A percentile compares a stretch with the other conserved stretches of the same genome.
These are phyloP conservation scores for Capronia coronata DNA, from an alignment of 2,329 filamentous ascomycete genomes.

Conservation along the genomic window DNA sequence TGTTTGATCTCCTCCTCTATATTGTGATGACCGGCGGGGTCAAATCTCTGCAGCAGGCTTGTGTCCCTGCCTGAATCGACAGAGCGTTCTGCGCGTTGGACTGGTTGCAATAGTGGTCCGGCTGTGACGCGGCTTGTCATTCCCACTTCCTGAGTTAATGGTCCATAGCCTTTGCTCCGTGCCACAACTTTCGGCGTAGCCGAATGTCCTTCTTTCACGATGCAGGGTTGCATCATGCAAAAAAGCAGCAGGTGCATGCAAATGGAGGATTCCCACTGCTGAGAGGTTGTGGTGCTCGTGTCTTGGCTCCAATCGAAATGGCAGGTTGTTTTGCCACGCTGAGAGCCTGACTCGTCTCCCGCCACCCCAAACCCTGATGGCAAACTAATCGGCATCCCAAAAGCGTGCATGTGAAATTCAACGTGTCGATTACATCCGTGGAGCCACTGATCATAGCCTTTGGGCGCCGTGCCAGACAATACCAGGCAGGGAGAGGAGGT, in stretches of 20 bases:
- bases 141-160: background rate
- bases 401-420: background rate
- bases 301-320: background rate
- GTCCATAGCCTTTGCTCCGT: too few species aligned
- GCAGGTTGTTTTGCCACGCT: background rate
- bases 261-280: background rate
- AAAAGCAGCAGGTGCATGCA: background rate
- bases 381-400: background rate
- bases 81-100: too few species aligned
- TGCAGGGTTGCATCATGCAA: background rate
- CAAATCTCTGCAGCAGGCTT: background rate
- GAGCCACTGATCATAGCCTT: too few species aligned
- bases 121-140: background rate
- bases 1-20: constrained; percentile 9
- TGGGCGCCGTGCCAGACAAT: too few species aligned
- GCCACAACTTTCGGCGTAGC: constrained; percentile 8
- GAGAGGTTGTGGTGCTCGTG: background rate
- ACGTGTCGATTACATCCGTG: too few species aligned
- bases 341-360: background rate
- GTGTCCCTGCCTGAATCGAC: too few species aligned
- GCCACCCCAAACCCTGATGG: background rate
- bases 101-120: background rate
- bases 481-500: too few species aligned
- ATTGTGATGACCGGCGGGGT: background rate
- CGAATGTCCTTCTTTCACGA: background rate